Conservation (phyloP, 345 rosid genomes). For the Euphorbia lathyris region DNA sequence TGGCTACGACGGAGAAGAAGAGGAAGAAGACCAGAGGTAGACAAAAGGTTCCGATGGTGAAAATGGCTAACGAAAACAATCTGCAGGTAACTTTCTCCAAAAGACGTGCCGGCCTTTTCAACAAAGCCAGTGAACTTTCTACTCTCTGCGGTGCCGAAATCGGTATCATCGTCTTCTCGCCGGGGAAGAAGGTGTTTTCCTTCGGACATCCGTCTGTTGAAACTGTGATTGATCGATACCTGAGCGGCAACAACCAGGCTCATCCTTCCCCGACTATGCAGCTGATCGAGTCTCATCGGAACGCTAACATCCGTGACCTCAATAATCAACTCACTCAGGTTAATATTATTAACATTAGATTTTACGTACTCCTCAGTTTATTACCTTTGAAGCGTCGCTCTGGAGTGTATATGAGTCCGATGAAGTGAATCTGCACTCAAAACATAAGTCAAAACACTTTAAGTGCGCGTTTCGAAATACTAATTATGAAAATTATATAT, state of each 20-base stretch:
- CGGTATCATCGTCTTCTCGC: constrained; percentile 24
- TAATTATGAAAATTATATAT: no score
- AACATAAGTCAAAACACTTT: no score
- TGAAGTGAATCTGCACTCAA: no score
- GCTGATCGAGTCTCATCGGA: constrained; percentile 47
- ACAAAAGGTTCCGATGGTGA: constrained; percentile 29
- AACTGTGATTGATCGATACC: constrained; percentile 19
- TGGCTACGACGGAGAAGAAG: constrained; percentile 18
- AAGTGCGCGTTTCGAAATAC: no score
- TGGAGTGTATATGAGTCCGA: no score
- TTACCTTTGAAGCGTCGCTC: no score
- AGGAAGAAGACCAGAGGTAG: constrained; percentile 24
- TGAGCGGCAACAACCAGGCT: no score
- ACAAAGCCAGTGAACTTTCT: constrained; percentile 27
- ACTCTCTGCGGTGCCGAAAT: constrained; percentile 29
- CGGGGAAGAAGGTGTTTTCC: constrained; percentile 27
- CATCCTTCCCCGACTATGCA: no score
- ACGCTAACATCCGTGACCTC: constrained; percentile 41
- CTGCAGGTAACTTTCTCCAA: constrained; percentile 29
- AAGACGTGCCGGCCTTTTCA: constrained; percentile 26
- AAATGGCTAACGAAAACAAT: constrained; percentile 28
- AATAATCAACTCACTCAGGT: constrained; percentile 37
- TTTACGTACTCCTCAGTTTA: not conserved
- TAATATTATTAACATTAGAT: not conserved
- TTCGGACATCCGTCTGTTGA: constrained; percentile 25